phyloP scores from a whole-genome alignment of 1,284 basidiomycete species.

The Nidula niveotomentosa region DNA sequence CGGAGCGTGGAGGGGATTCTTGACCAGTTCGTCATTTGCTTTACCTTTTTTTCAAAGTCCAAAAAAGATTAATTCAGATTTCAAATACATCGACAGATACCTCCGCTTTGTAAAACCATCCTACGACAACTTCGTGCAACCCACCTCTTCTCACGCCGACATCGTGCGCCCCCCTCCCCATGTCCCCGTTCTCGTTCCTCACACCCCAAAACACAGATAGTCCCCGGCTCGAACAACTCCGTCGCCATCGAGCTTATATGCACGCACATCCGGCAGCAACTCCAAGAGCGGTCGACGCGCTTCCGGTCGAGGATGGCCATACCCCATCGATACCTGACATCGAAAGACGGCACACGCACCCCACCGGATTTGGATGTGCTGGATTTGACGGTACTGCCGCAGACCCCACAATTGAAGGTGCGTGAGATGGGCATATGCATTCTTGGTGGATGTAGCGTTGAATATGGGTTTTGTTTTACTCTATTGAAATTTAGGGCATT shows the following conservation, averaged over 20 bases:
- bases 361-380: constrained; percentile 37
- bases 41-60: background rate
- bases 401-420: constrained; percentile 83
- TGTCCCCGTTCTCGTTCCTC: background rate
- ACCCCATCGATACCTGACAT: constrained; percentile 34
- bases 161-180: constrained; percentile 52
- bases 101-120: constrained; percentile 92
- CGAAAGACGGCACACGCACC: constrained; percentile 22
- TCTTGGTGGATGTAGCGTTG: no score
- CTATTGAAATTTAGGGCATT: constrained; percentile 61
- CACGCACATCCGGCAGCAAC: constrained; percentile 86
- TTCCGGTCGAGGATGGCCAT: constrained; percentile 76
- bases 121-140: constrained; percentile 94
- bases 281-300: constrained; percentile 73
- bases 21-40: constrained; percentile 65
- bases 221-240: constrained; percentile 84
- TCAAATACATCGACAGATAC: constrained; percentile 48
- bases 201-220: constrained; percentile 58
- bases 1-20: constrained; percentile 85
- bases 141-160: constrained; percentile 85
- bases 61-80: constrained; percentile 3
- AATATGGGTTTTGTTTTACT: no score
- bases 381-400: constrained; percentile 70
- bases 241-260: constrained; percentile 95
- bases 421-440: no score